These are phyloP conservation scores for Diaporthe sp. DNA, from an alignment of 2,329 filamentous ascomycete species.

Conservation along the genomic window DNA sequence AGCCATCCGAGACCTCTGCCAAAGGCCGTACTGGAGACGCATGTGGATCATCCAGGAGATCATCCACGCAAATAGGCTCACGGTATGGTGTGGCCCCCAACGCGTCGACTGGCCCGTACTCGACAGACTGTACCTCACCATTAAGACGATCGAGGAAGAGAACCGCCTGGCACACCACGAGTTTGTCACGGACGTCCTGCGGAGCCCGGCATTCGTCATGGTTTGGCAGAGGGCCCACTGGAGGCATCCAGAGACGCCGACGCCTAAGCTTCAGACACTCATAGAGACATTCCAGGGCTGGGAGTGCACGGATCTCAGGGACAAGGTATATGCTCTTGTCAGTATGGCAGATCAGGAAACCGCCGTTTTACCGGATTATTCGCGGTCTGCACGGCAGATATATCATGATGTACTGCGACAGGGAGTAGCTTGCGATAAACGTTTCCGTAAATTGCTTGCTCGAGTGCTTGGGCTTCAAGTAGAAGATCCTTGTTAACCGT, in stretches of 20 bases:
- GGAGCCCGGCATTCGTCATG: slow-evolving; percentile 16
- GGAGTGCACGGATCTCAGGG: slow-evolving; percentile 6
- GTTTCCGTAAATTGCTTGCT: slow-evolving; percentile 2
- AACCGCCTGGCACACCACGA: not conserved
- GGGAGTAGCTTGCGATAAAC: not conserved
- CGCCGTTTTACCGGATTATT: not conserved
- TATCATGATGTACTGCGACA: slow-evolving; percentile 6
- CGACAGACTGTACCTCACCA: not conserved
- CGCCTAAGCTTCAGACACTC: slow-evolving; percentile 16
- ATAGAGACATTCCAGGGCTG: slow-evolving; percentile 8
- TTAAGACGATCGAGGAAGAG: not conserved
- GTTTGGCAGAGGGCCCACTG: slow-evolving; percentile 23
- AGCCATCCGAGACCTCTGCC: not conserved
- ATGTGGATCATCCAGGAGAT: slow-evolving; percentile 33
- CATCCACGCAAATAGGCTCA: slow-evolving; percentile 10
- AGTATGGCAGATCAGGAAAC: slow-evolving; percentile 8
- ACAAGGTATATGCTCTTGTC: slow-evolving; percentile 17
- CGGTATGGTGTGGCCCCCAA: slow-evolving; percentile 17
- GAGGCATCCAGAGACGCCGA: slow-evolving; percentile 13
- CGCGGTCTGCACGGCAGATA: slow-evolving; percentile 1
- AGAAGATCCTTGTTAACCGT: too few species aligned
- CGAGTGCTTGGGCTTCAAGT: not conserved
- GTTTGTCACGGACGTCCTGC: not conserved
- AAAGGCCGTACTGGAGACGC: slow-evolving; percentile 11
- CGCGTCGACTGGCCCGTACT: not conserved